phyloP scores from a whole-genome alignment of 495 filamentous ascomycete species.

The Neurospora sublineolata region DNA sequence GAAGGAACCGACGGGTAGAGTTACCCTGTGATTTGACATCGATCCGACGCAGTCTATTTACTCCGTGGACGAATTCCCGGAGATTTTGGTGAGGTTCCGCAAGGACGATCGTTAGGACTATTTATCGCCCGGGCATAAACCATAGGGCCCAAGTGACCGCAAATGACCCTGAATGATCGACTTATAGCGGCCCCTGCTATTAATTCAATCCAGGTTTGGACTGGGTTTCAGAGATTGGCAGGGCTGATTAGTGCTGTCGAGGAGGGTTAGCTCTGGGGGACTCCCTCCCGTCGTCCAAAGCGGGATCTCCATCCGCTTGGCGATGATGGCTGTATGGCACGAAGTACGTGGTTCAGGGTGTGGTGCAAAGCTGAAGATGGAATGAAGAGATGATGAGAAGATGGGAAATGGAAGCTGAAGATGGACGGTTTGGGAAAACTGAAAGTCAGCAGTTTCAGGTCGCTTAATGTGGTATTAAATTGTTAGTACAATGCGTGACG shows the following conservation, averaged over 20 bases:
- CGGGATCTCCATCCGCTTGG: background rate
- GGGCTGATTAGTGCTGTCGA: background rate
- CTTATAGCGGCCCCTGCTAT: background rate
- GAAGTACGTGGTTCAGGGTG: background rate
- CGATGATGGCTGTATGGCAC: background rate
- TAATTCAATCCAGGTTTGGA: background rate
- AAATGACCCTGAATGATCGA: background rate
- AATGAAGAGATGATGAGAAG: background rate
- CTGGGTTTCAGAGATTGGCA: background rate
- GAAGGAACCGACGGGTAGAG: background rate
- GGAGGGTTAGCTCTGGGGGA: background rate
- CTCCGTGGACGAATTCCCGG: constrained; percentile 4
- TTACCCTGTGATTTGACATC: background rate
- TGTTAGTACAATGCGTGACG: background rate
- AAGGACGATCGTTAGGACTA: background rate
- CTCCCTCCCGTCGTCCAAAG: background rate
- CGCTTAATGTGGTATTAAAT: background rate
- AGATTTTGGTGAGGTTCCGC: background rate
- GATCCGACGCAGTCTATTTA: background rate
- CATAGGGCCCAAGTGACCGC: background rate
- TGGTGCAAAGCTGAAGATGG: background rate
- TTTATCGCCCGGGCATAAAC: background rate
- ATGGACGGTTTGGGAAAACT: background rate
- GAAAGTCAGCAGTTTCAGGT: background rate
- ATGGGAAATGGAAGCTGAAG: background rate